Base-by-base conservation (phyloP, 2,329 filamentous ascomycete genomes). In the Thelonectria blattea region DNA sequence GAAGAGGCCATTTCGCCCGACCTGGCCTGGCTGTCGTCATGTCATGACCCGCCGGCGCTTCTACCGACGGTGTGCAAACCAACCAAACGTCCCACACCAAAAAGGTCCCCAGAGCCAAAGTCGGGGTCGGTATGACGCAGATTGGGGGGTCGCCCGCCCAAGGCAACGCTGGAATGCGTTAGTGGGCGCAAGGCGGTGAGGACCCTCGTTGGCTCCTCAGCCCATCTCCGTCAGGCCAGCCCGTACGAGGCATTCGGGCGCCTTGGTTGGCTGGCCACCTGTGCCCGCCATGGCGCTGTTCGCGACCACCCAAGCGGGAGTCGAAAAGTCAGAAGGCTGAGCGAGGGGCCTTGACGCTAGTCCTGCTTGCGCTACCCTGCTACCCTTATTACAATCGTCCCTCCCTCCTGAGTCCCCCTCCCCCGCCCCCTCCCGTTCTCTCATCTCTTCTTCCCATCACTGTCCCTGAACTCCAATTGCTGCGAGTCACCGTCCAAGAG, bases 361-460 rank as follows among this genome's bases (percentile, higher is more conserved):
- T 63, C 61, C 64, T 68, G 64, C 66, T 68, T 68, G 67, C 71
- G 65, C 42, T 65, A 72, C 69, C 34, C 65, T 66, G 65, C 42
- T 65, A 72, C 69, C 34, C 65, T 66, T 64, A 61, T 12, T 61
- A 63, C 67, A 58, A 68, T 67, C 63, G 57, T 61, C 58, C 62
- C 52, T 66, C 56, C 62, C 57, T 17, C 60, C 20, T 37, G 63
- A 60, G 46, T 51, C 43, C 47, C 55, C 42, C 45, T 59, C 22
- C 17, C 43, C 41, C 50, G 39, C 52, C 52, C 32, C 42, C 15
- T 27, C 45, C 32, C 18, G 18, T 43, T 43, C 41, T 37, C 34
- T 15, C 34, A 15, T 37, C 34, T 37, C 34, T 37, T 37, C 34
- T 14, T 37, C 34, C 27, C 34, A 37, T 42, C 41, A 52, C 15